Base-by-base conservation (phyloP, 805 yeast species). In the Aciculoconidium aculeatum region DNA sequence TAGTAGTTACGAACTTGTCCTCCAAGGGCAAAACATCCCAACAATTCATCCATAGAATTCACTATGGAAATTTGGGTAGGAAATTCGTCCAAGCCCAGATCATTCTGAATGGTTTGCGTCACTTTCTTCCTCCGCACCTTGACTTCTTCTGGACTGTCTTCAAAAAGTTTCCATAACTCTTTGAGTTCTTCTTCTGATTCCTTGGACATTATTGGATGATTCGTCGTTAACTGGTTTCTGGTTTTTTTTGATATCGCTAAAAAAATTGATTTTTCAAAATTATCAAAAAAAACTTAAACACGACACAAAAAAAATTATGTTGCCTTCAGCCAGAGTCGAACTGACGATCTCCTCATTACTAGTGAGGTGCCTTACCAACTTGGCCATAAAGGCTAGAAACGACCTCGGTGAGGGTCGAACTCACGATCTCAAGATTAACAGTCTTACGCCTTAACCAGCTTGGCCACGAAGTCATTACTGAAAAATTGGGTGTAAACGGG, bases 1-100 rank as follows among this genome's bases (percentile, higher is more conserved):
- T 88, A 90, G 46, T 82, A 81, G 55, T 81, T 72, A 36, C 94
- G 72, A 12, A 84, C 59, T 49, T 88, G 96, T 1, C 96, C 96
- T 3, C 95, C 96, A 3, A 88, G 49, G 0, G 96, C 83, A 58
- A 83, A 86, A 52, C 97, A 90, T 26, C 75, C 78, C 25, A 87
- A 69, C 13, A 88, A 63, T 47, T 86, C 94, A 53, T 88, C 95
- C 55, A 88, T 79, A 1, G 92, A 92, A 24, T 90, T 85, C 31
- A 79, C 65, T 5, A 63, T 43, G 9, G 64, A 51, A 26, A 64
- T 41, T 15, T 53, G 52, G n/a, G 52, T 42, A 4, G 68, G 69
- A 30, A 53, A 50, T 27, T 39, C 36, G 10, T 31, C 34, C 15
- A 31, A 18, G 12, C 32, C 23, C 15, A 27, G 27, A 9, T 39